Conservation (phyloP, 345 rosid species). For the Aquilaria malaccensis region DNA sequence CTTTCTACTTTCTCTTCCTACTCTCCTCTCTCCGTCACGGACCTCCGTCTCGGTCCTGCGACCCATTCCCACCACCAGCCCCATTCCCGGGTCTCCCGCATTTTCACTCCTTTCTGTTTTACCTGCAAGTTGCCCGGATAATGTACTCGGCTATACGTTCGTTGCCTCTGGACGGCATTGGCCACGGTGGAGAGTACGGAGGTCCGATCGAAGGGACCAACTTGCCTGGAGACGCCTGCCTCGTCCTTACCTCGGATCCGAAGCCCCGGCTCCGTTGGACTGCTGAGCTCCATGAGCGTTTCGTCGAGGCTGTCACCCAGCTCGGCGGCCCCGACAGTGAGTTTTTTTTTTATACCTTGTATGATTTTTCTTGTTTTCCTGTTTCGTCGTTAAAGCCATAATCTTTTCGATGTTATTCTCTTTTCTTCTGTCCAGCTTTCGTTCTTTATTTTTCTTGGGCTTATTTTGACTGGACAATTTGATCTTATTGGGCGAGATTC, state of each 20-base stretch:
- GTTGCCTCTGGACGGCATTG: conserved; percentile 52
- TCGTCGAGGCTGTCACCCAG: conserved; percentile 86
- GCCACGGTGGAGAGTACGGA: conserved; percentile 21
- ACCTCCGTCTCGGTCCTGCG: neutral
- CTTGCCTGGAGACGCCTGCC: conserved; percentile 67
- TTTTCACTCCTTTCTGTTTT: conserved; percentile 20
- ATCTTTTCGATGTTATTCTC: too few relatives aligned
- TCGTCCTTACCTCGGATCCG: conserved; percentile 86
- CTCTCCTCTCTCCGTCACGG: conserved; percentile 1
- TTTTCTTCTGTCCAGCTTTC: too few relatives aligned
- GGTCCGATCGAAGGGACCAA: conserved; percentile 59
- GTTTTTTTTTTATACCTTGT: conserved; percentile 10
- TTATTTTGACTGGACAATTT: too few relatives aligned
- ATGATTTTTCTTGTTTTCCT: too few relatives aligned
- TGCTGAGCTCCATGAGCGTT: conserved; percentile 81
- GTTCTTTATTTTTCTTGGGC: too few relatives aligned
- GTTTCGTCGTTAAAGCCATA: too few relatives aligned
- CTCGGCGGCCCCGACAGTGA: conserved; percentile 93
- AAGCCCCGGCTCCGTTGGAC: conserved; percentile 97
- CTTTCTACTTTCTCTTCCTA: neutral
- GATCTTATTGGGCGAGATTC: too few relatives aligned
- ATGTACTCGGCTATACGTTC: conserved; percentile 81
- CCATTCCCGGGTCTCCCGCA: conserved; percentile 17
- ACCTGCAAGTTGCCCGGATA: conserved; percentile 20
- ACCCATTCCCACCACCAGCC: conserved; percentile 5